Base-by-base conservation (phyloP, 2,329 filamentous ascomycete species). In the Penicillium rolfsii region DNA sequence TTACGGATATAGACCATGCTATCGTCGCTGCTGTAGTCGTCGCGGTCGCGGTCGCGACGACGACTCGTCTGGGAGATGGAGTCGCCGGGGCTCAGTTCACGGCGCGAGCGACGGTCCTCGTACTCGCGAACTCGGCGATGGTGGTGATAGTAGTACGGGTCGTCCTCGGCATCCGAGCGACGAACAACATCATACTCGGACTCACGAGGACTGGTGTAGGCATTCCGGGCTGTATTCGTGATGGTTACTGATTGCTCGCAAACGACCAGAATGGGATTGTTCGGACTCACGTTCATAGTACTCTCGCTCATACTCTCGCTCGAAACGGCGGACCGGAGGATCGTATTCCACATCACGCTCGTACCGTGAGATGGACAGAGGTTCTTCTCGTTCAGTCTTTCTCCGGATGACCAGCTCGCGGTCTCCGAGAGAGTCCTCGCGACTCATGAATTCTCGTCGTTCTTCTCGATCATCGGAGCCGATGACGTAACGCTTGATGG, bases 111-210 rank as follows among this genome's bases (percentile, higher is more conserved):
- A 58, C 80, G 79, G 58, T 82, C 80, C 30, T 85, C 83, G 43
- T 84, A 78, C 69, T 87, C 83, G 57, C 83, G 81, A 46, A 83
- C 76, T 45, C 82, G 78, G 59, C 85, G 82, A 67, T 87, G 78
- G 58, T 84, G 82, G 67, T 87, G 83, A 70, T 87, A 87, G 69
- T 86, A 87, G 70, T 87, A 87, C 61, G 86, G 83, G 40, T 87
- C 84, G 59, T 82, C 73, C n/a, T 79, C 76, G 26, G 81, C 75
- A 63, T 87, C 84, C 26, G 84, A 79, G 40, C 84, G 84, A 66
- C 86, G 85, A 61, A 87, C 79, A 57, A 87, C 76, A 60, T 87
- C 85, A 64, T 85, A 88, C 43, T 84, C 82, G 28, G 83, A 82
- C 67, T 87, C 84, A 52, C 81, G 81, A 22, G 77, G 73, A 53